These are phyloP conservation scores for Trypanosoma cruzi DNA, from an alignment of 208 protist species.

Conservation along the genomic window DNA sequence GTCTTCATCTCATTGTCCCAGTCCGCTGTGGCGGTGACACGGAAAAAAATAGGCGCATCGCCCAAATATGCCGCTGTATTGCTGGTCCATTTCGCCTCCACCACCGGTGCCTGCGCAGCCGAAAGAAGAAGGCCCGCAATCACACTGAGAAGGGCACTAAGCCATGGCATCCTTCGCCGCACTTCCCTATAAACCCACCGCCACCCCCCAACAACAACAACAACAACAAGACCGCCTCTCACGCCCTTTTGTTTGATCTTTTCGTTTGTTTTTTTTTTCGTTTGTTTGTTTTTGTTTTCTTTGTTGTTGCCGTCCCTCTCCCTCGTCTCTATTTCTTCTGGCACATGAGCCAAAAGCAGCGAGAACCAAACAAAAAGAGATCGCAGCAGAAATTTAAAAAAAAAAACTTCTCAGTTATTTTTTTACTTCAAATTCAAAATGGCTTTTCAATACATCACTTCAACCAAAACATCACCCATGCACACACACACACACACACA, in stretches of 20 bases:
- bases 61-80: constrained; percentile 15
- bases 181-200: background rate
- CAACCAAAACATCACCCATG: background rate
- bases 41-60: background rate
- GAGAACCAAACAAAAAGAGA: background rate
- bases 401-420: background rate
- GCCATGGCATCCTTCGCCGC: background rate
- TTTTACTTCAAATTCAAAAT: too few species aligned
- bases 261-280: too few species aligned
- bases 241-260: too few species aligned
- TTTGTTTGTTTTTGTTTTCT: background rate
- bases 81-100: constrained; percentile 11
- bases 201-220: too few species aligned
- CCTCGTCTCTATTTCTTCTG: background rate
- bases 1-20: constrained; percentile 17
- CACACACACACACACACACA: constrained; percentile 8
- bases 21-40: constrained; percentile 22
- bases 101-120: background rate
- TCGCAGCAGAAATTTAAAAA: background rate
- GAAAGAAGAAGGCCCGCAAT: background rate
- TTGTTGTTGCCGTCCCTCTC: background rate
- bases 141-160: background rate
- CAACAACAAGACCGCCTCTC: too few species aligned
- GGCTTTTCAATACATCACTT: too few species aligned
- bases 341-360: background rate